A percentile compares a stretch with the other conserved stretches of the same genome.
Conservation (phyloP, 1,139 yeast genomes). For the Candida sp. region DNA sequence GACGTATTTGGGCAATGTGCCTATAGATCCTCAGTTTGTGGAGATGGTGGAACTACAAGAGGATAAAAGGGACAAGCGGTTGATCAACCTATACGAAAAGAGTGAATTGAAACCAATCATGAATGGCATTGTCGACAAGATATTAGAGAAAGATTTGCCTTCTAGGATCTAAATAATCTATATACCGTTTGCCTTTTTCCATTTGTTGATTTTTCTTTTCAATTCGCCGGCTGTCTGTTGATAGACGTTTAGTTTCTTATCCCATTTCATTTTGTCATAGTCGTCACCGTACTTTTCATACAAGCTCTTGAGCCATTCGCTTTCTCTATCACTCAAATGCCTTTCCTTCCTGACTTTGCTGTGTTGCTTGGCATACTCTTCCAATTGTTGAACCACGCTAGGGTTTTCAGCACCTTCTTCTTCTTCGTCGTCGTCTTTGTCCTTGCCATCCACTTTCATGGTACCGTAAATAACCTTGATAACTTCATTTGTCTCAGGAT, state of each 20-base stretch:
- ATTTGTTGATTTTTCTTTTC: conserved; percentile 65
- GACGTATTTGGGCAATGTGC: conserved; percentile 82
- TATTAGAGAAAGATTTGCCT: conserved; percentile 43
- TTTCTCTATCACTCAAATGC: conserved; percentile 72
- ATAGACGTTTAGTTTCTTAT: conserved; percentile 77
- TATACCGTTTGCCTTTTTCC: conserved; percentile 55
- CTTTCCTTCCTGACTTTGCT: conserved; percentile 55
- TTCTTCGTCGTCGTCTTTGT: conserved; percentile 9
- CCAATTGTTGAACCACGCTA: conserved; percentile 69
- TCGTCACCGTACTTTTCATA: conserved; percentile 87
- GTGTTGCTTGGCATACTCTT: conserved; percentile 60
- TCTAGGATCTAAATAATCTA: conserved; percentile 22
- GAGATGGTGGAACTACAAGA: conserved; percentile 74
- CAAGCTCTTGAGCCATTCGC: conserved; percentile 68
- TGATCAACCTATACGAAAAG: conserved; percentile 40
- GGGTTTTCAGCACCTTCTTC: conserved; percentile 30
- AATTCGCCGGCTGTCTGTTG: conserved; percentile 90
- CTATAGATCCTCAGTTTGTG: conserved; percentile 92
- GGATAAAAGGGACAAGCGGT: conserved; percentile 23
- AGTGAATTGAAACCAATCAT: conserved; percentile 54
- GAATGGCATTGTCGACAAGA: conserved; percentile 48
- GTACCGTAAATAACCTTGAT: conserved; percentile 75
- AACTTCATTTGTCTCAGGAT: conserved; percentile 70
- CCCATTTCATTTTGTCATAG: conserved; percentile 92
- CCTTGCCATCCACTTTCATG: conserved; percentile 33